A percentile compares a stretch with the other conserved stretches of the same genome.
Conservation (phyloP, 345 rosid species). For the Limnanthes douglasii region DNA sequence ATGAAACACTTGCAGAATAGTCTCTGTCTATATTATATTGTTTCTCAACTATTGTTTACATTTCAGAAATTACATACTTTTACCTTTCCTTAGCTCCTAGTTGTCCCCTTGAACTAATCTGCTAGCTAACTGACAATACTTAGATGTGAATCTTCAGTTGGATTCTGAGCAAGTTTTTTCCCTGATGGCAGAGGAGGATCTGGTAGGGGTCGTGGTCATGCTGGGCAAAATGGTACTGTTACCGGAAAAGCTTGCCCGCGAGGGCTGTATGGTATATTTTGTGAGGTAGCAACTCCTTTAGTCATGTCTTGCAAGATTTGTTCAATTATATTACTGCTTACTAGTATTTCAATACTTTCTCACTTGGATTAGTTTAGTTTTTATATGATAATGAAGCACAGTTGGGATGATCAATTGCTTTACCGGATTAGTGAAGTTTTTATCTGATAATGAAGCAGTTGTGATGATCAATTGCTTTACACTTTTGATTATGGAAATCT, state of each 20-base stretch:
- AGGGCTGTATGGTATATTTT: constrained; percentile 55
- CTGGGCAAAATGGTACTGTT: constrained; percentile 44
- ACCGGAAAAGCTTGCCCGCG: constrained; percentile 56
- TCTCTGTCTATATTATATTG: neutral
- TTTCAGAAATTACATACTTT: neutral
- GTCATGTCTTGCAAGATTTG: neutral
- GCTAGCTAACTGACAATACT: constrained; percentile 1
- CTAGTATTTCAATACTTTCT: too few relatives aligned
- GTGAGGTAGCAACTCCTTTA: constrained; percentile 27
- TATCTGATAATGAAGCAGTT: neutral
- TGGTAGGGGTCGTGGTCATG: constrained; percentile 36
- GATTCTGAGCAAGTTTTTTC: constrained; percentile 4
- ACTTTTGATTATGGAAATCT: neutral
- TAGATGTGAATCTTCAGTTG: constrained; percentile 3
- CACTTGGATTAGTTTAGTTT: too few relatives aligned
- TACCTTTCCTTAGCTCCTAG: constrained; percentile 2
- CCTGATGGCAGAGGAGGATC: constrained; percentile 40
- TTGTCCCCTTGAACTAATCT: neutral
- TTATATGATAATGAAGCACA: too few relatives aligned
- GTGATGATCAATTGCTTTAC: neutral
- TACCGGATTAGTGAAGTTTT: too few relatives aligned
- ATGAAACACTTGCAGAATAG: too few relatives aligned
- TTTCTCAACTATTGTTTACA: neutral
- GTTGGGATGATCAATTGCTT: neutral
- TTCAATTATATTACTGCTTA: neutral